Conservation (phyloP, 2,329 filamentous ascomycete species). For the Hypoxylon sp. region DNA sequence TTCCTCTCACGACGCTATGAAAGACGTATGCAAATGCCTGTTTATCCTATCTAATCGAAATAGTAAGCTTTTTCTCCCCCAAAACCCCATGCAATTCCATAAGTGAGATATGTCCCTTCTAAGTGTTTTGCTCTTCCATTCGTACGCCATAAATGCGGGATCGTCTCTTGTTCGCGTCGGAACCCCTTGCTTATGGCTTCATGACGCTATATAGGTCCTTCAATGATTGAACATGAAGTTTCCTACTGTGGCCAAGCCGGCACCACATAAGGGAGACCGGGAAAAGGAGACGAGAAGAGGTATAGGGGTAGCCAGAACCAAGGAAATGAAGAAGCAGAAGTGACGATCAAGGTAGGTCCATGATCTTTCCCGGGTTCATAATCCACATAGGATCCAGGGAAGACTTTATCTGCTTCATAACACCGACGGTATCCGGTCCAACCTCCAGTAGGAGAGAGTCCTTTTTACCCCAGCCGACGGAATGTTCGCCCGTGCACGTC, state of each 20-base stretch:
- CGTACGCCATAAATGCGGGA: constrained; percentile 12
- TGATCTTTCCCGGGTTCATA: constrained; percentile 92
- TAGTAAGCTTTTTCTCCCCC: background rate
- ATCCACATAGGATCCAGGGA: constrained; percentile 87
- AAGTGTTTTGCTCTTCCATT: constrained; percentile 12
- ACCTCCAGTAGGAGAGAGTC: constrained; percentile 80
- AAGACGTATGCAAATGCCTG: constrained; percentile 1
- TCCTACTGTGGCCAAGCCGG: too few relatives aligned
- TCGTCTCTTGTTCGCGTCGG: background rate
- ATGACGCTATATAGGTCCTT: background rate
- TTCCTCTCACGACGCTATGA: too few relatives aligned
- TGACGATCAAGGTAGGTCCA: constrained; percentile 66
- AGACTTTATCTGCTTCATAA: constrained; percentile 87
- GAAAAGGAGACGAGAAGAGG: background rate
- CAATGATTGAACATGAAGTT: background rate
- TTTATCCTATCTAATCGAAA: constrained; percentile 9
- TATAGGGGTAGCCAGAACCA: background rate
- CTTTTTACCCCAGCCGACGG: constrained; percentile 87
- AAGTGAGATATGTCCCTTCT: constrained; percentile 6
- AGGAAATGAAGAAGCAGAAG: background rate
- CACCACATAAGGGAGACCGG: background rate
- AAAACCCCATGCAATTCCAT: constrained; percentile 13
- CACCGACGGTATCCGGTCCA: constrained; percentile 78
- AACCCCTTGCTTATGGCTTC: background rate
- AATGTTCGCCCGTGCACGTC: constrained; percentile 89